Evolutionary conservation across 495 filamentous ascomycete species (phyloP).

Genomic region (Neurospora tetraspora): DNA sequence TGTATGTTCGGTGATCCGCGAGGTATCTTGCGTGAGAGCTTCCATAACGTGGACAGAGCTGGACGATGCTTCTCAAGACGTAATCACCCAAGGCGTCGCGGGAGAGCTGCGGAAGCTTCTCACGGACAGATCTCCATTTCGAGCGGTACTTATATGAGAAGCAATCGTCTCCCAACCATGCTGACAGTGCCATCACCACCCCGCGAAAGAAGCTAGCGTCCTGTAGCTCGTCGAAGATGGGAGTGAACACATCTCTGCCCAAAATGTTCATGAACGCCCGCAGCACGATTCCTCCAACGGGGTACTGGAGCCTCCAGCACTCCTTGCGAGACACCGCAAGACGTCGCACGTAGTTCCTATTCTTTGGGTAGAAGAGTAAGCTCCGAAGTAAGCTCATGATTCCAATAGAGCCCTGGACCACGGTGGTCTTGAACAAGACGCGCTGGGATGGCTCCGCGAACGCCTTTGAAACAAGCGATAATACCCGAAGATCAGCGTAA

Average conservation of each 20-base stretch:
- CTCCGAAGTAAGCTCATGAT: not conserved
- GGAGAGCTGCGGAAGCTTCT: not conserved
- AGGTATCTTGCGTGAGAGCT: too few species aligned
- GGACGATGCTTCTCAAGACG: not conserved
- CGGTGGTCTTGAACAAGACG: not conserved
- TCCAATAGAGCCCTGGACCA: not conserved
- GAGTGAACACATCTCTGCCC: not conserved
- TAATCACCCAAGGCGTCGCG: not conserved
- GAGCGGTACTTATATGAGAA: not conserved
- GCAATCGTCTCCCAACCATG: too few species aligned
- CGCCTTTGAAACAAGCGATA: not conserved
- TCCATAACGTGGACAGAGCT: too few species aligned
- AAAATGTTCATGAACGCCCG: too few species aligned
- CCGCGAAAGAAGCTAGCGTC: not conserved
- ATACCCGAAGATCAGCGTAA: not conserved
- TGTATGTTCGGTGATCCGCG: too few species aligned
- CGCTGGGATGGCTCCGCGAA: not conserved
- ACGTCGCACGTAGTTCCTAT: not conserved
- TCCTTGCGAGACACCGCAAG: not conserved
- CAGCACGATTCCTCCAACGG: too few species aligned
- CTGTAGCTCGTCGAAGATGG: not conserved
- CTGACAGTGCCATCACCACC: not conserved
- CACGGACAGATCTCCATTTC: not conserved
- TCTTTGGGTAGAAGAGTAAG: not conserved
- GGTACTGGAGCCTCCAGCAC: too few species aligned